Evolutionary conservation across 225 moss, liverwort and hornwort genomes (phyloP), one percentile per base, ranked within the genome.

Genomic region (Ulota crispa): DNA sequence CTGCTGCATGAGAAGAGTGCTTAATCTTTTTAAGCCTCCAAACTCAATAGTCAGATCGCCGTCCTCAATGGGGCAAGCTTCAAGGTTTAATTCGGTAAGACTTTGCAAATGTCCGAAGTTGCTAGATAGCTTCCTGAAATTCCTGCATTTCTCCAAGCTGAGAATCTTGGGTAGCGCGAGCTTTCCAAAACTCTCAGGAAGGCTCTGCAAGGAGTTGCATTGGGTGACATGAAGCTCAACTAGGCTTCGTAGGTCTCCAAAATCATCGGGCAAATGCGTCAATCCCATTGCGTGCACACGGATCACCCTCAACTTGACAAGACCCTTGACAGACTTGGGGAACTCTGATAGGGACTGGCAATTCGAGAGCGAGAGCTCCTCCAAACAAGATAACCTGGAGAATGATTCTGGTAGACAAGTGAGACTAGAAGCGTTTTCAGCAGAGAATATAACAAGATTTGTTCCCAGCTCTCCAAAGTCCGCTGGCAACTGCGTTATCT

Each of bases 251-350:
- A 84, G 63, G 1, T 84, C 75, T 79, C 87, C 87, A 61, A 87
- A 78, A 70, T 87, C 84, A 28, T 36, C 7, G 24, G 87, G 81
- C 52, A 87, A 65, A 0, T 78, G n/a, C 4, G 1, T 20, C 63
- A 84, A 18, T 50, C 45, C 74, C 9, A 69, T 55, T 1, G 0
- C 3, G 4, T 47, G 41, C 36, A 67, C 19, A 62, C 2, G 16
- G 21, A 87, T 14, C 24, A 74, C 24, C 54, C 81, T 81, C 45
- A 84, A 52, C 39, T 84, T 64, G 28, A 16, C 10, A 34, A 87
- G 87, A 1, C 70, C 81, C 34, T 87, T 82, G 0, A 87, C 55
- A 7, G 82, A 87, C 2, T 66, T 81, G 5, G 87, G 87, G 30
- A 87, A 59, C 18, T 79, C 47, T 0, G 81, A 31, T 1, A 87